phyloP scores from a whole-genome alignment of 768 basidiomycete species.

The Paxillus rubicundulus region DNA sequence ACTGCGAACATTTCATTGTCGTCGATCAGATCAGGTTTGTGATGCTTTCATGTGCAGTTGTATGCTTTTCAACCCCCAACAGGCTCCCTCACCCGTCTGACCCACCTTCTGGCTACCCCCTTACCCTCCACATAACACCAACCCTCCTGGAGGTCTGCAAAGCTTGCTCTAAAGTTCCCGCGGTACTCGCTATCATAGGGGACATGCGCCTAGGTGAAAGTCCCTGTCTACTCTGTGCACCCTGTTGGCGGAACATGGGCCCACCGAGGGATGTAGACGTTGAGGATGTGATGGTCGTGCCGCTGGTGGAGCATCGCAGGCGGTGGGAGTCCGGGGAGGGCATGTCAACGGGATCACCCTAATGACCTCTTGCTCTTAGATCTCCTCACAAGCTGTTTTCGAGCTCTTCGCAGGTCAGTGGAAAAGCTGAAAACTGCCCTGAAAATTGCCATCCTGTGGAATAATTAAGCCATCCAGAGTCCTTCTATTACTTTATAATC shows the following conservation, averaged over 20 bases:
- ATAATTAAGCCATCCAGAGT: constrained; percentile 1
- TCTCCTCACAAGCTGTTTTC: no score
- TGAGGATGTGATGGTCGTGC: constrained; percentile 46
- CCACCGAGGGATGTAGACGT: constrained; percentile 39
- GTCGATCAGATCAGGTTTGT: constrained; percentile 68
- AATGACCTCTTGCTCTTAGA: no score
- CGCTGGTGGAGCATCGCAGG: constrained; percentile 45
- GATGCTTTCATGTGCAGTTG: background rate
- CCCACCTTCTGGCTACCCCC: constrained; percentile 56
- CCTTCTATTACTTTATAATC: constrained; percentile 29
- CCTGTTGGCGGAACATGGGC: constrained; percentile 76
- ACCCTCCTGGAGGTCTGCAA: constrained; percentile 61
- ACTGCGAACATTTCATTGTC: constrained; percentile 78
- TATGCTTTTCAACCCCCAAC: constrained; percentile 8
- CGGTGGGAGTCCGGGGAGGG: constrained; percentile 15
- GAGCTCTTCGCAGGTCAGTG: no score
- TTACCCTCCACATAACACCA: constrained; percentile 65
- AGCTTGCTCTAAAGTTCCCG: constrained; percentile 68
- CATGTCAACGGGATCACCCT: background rate
- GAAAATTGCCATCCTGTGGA: no score
- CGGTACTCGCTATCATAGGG: constrained; percentile 61
- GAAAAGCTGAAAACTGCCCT: no score
- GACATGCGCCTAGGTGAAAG: constrained; percentile 77
- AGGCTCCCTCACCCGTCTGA: constrained; percentile 65
- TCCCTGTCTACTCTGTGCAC: constrained; percentile 68